These are phyloP conservation scores for Penicillium corylophilum DNA, from an alignment of 2,329 filamentous ascomycete species.

Conservation along the genomic window DNA sequence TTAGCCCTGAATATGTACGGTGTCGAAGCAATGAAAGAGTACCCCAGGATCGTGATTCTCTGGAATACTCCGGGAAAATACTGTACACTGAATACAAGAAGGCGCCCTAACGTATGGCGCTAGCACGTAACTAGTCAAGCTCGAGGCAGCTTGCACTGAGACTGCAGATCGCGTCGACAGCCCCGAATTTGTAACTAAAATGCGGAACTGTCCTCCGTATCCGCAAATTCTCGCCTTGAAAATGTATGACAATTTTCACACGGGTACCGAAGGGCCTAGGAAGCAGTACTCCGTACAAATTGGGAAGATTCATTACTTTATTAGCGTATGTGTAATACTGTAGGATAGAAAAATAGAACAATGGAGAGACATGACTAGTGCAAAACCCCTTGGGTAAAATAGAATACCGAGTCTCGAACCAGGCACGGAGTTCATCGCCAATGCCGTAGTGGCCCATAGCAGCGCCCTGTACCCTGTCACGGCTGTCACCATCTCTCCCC, in stretches of 20 bases:
- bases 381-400: neutral
- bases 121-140: constrained; percentile 11
- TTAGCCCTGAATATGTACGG: neutral
- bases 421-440: neutral
- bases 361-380: too few relatives aligned
- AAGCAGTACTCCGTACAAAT: too few relatives aligned
- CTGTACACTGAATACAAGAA: constrained; percentile 1
- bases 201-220: neutral
- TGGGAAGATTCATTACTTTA: too few relatives aligned
- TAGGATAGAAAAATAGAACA: too few relatives aligned
- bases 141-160: constrained; percentile 12
- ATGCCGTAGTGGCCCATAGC: neutral
- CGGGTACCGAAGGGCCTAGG: neutral
- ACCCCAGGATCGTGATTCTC: neutral
- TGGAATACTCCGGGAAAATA: too few relatives aligned
- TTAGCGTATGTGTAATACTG: too few relatives aligned
- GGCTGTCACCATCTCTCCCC: neutral
- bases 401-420: neutral
- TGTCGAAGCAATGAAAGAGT: neutral
- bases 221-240: neutral
- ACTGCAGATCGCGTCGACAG: constrained; percentile 18
- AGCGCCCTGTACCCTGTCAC: neutral
- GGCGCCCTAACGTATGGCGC: constrained; percentile 8
- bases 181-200: constrained; percentile 4
- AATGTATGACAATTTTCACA: neutral